Evolutionary conservation across 106 monocot genomes (phyloP).

Genomic region (Iris macrosiphon): DNA sequence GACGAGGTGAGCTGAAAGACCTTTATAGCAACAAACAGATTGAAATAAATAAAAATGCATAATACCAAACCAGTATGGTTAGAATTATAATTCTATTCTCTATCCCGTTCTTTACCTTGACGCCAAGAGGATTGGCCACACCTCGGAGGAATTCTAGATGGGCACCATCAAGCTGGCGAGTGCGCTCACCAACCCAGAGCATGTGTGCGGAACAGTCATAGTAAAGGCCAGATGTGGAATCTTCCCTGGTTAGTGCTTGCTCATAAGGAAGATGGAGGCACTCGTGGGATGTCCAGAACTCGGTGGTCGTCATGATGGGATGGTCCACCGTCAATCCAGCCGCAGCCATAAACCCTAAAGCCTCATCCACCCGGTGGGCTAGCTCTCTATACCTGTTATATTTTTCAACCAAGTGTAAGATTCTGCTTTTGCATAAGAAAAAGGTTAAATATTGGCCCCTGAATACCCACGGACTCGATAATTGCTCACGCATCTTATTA

Average conservation of each 20-base stretch:
- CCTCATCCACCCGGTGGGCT: constrained; percentile 60
- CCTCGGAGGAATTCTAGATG: constrained; percentile 87
- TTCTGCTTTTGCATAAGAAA: neutral
- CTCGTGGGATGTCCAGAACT: constrained; percentile 71
- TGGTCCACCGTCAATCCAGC: constrained; percentile 50
- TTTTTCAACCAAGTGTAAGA: too few species aligned
- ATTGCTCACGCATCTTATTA: too few species aligned
- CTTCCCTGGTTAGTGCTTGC: constrained; percentile 54
- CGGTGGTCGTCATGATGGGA: constrained; percentile 60
- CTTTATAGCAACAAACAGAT: too few species aligned
- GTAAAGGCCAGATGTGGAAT: constrained; percentile 58
- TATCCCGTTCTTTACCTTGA: constrained; percentile 31
- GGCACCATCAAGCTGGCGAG: constrained; percentile 80
- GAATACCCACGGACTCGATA: too few species aligned
- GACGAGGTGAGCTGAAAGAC: too few species aligned
- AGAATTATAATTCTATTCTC: too few species aligned
- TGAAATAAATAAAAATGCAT: too few species aligned
- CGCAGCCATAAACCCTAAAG: constrained; percentile 55
- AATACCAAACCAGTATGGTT: too few species aligned
- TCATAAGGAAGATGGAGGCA: constrained; percentile 65
- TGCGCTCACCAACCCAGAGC: constrained; percentile 89
- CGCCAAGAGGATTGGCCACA: constrained; percentile 71
- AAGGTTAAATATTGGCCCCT: too few species aligned
- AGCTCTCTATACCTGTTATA: constrained; percentile 44
- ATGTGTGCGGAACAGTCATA: constrained; percentile 75